A percentile compares a stretch with the other conserved stretches of the same genome.
Evolutionary conservation across 257 asterid genomes (phyloP).

Genomic region (Jaltomata sinuosa): DNA sequence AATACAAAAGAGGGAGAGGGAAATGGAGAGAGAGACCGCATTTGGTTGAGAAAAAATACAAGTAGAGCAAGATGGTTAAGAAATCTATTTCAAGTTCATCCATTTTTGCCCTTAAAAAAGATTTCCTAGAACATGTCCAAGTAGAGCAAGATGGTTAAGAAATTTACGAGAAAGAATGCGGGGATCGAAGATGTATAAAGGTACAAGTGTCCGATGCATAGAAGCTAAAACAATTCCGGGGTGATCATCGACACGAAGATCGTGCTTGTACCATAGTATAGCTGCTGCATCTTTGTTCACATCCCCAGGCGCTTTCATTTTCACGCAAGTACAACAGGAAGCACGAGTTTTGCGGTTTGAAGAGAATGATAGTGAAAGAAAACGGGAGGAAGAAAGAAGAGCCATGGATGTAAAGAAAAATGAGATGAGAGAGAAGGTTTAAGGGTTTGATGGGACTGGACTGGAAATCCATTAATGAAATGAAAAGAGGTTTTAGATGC

Average conservation of each 20-base stretch:
- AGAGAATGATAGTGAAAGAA: conserved; percentile 16
- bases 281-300: conserved; percentile 35
- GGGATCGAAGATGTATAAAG: conserved; percentile 79
- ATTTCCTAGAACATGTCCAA: too few relatives aligned
- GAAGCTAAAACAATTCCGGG: conserved; percentile 68
- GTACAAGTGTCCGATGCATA: conserved; percentile 44
- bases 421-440: conserved; percentile 1
- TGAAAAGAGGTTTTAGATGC: conserved; percentile 2
- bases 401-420: conserved; percentile 31
- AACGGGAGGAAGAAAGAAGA: conserved; percentile 28
- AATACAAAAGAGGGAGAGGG: background rate
- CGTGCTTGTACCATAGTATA: conserved; percentile 84
- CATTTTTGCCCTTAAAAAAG: too few relatives aligned
- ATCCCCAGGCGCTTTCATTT: conserved; percentile 1
- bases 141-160: background rate
- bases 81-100: too few relatives aligned
- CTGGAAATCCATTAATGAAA: conserved; percentile 31
- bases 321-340: background rate
- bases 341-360: conserved; percentile 13
- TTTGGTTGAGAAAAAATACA: too few relatives aligned
- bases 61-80: too few relatives aligned
- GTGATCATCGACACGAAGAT: conserved; percentile 84
- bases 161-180: conserved; percentile 63
- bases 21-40: too few relatives aligned
- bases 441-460: conserved; percentile 4